Conservation (phyloP, 441 rosid genomes). For the Kokia cookei region DNA sequence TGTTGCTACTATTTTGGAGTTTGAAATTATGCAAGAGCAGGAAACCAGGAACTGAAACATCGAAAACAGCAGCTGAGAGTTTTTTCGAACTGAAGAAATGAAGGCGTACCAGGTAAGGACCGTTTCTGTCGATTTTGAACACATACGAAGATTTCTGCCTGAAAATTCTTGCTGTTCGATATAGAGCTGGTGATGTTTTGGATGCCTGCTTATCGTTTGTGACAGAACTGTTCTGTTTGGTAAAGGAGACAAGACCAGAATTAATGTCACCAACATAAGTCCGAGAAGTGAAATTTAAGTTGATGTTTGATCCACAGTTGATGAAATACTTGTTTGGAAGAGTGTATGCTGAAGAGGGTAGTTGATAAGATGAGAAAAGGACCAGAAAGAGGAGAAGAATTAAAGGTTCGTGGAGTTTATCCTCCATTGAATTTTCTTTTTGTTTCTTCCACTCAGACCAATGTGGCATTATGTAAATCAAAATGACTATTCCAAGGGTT, state of each 20-base stretch:
- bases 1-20: neutral
- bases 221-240: conserved; percentile 9
- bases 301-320: conserved; percentile 39
- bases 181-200: conserved; percentile 15
- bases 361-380: neutral
- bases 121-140: conserved; percentile 23
- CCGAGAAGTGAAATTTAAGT: neutral
- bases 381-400: conserved; percentile 11
- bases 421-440: neutral
- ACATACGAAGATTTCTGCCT: conserved; percentile 18
- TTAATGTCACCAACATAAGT: conserved; percentile 31
- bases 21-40: conserved; percentile 28
- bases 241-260: conserved; percentile 17
- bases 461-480: neutral
- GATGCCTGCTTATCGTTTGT: conserved; percentile 1
- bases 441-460: neutral
- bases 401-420: neutral
- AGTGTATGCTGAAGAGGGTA: conserved; percentile 18
- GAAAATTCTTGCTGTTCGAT: conserved; percentile 52
- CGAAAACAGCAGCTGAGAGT: conserved; percentile 30
- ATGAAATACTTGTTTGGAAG: conserved; percentile 31
- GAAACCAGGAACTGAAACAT: conserved; percentile 35
- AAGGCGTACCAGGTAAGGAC: conserved; percentile 42
- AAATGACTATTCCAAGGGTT: neutral
- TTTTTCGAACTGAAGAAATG: conserved; percentile 37